Base-by-base conservation (phyloP, 768 basidiomycete genomes). In the Auricularia cornea region DNA sequence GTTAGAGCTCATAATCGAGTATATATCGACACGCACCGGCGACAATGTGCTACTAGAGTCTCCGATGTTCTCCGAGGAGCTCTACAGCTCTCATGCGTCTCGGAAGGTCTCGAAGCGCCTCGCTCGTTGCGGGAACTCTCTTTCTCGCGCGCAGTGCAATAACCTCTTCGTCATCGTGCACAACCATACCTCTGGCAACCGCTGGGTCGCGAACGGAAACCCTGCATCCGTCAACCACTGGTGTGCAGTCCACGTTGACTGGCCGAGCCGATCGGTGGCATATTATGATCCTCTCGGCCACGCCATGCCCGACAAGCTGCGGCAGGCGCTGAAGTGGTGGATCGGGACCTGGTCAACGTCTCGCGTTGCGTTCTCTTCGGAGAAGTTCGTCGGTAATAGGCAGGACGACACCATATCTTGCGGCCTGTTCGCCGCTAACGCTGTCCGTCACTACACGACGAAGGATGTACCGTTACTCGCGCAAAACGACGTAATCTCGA, bases 341-440 rank as follows among this genome's bases (percentile, higher is more conserved):
- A 16, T 48, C n/a, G 18, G n/a, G 18, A 48, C n/a, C 4, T 48
- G 44, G 44, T 18, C 44, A 4, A 8, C 14, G 44, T 16, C n/a
- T 16, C 44, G 44, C 18, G 3, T 48, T 20, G 18, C 44, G 44
- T 48, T 48, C 18, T 4, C 5, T 20, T 18, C 14, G 14, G 3
- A 4, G 14, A 16, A 23, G 8, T 62, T 70, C 40, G 28, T n/a
- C 0, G 65, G 68, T 62, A 66, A 52, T 0, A 26, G 54, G 10
- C 71, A 72, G 60, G 38, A 63, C 8, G 72, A 72, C 30, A 52
- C 31, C 23, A 64, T 63, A 44, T 66, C 64, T 8, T 72, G 72
- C 59, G 67, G 66, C 1, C 51, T 70, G 3, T 61, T 65, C 33
- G 60, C 68, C 3, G 38, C 54, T 14, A 72, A 72, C 54, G 66